Percentiles rank a stretch among this genome's conserved stretches.
phyloP scores from a whole-genome alignment of 441 rosid species.

The Euphorbia schlechtendalii region DNA sequence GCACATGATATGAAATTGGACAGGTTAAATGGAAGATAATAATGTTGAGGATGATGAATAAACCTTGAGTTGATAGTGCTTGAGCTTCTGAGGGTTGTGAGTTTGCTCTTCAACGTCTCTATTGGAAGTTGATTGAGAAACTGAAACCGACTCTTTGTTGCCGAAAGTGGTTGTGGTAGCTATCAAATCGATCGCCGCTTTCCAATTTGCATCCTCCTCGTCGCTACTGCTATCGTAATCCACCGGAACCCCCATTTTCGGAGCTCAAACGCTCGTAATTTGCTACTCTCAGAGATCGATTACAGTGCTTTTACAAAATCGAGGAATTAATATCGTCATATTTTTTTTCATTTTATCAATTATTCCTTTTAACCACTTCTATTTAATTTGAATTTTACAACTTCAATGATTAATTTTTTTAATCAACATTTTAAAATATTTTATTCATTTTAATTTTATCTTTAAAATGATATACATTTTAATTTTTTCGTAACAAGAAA shows the following conservation, averaged over 20 bases:
- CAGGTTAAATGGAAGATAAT: not conserved
- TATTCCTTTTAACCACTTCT: too few relatives aligned
- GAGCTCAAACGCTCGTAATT: not conserved
- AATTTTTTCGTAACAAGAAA: too few relatives aligned
- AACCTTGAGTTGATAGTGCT: slow-evolving; percentile 72
- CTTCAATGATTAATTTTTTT: too few relatives aligned
- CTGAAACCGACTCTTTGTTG: slow-evolving; percentile 8
- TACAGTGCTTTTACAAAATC: too few relatives aligned
- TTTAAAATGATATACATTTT: too few relatives aligned
- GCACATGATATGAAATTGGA: not conserved
- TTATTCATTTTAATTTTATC: too few relatives aligned
- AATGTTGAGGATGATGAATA: not conserved
- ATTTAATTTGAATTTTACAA: too few relatives aligned
- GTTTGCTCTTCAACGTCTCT: slow-evolving; percentile 21
- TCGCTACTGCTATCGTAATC: slow-evolving; percentile 56
- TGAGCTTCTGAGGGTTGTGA: slow-evolving; percentile 48
- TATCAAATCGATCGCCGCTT: slow-evolving; percentile 64
- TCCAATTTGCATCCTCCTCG: slow-evolving; percentile 73
- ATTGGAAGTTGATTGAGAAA: slow-evolving; percentile 21
- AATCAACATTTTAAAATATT: too few relatives aligned
- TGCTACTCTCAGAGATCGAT: too few relatives aligned
- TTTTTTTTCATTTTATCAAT: too few relatives aligned
- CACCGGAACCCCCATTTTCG: slow-evolving; percentile 27
- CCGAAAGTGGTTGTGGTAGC: slow-evolving; percentile 43
- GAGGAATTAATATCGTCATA: too few relatives aligned